These are phyloP conservation scores for Talaromyces sp. DNA, from an alignment of 2,329 filamentous ascomycete species.

Conservation along the genomic window DNA sequence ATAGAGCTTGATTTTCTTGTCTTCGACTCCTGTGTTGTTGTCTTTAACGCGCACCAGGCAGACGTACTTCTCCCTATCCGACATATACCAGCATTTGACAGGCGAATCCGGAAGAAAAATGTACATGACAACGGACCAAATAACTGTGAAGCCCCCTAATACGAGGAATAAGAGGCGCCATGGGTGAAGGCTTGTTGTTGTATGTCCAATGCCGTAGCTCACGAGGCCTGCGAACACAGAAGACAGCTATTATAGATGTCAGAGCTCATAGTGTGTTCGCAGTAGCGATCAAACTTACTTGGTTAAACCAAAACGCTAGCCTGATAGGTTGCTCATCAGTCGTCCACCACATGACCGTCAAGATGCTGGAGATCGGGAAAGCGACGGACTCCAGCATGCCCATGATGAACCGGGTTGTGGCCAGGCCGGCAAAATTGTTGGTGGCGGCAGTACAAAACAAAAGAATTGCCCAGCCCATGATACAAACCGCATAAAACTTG, in stretches of 20 bases:
- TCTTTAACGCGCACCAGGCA: constrained; percentile 17
- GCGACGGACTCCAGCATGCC: constrained; percentile 7
- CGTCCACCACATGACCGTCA: constrained; percentile 9
- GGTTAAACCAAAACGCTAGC: constrained; percentile 7
- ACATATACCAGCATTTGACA: constrained; percentile 17
- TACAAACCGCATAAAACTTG: constrained; percentile 3
- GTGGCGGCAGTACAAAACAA: constrained; percentile 6
- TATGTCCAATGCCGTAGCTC: constrained; percentile 29
- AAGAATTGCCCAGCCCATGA: constrained; percentile 5
- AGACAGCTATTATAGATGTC: constrained; percentile 15
- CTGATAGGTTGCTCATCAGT: constrained; percentile 7
- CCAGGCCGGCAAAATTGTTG: constrained; percentile 4
- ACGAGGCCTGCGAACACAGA: constrained; percentile 28
- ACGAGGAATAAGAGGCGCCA: constrained; percentile 19
- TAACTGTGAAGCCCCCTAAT: constrained; percentile 15
- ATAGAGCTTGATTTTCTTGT: constrained; percentile 38
- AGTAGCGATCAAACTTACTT: constrained; percentile 8
- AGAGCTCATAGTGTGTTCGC: constrained; percentile 6
- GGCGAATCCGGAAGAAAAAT: constrained; percentile 17
- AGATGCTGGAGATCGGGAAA: constrained; percentile 7
- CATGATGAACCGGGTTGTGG: constrained; percentile 7
- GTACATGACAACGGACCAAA: constrained; percentile 15
- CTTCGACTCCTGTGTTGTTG: constrained; percentile 24
- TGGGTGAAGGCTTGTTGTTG: constrained; percentile 16
- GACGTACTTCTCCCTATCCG: constrained; percentile 16